Percentiles rank a stretch among this genome's conserved stretches.
Conservation (phyloP, 2,329 filamentous ascomycete species). For the Xylaria sp. region DNA sequence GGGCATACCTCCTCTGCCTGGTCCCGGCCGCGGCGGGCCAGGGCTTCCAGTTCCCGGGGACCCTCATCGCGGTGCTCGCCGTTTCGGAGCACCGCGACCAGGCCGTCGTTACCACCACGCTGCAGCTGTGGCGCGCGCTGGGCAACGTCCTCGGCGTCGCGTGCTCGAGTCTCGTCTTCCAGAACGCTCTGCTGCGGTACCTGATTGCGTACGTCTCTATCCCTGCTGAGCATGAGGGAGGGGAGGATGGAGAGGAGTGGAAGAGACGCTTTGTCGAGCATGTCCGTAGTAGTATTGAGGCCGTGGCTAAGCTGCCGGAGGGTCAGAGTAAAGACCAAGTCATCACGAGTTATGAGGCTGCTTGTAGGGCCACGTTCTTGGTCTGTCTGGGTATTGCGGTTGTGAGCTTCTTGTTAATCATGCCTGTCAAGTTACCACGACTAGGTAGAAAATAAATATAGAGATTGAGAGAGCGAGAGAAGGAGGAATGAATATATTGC, state of each 20-base stretch:
- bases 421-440: slow-evolving; percentile 65
- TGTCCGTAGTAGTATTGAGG: slow-evolving; percentile 66
- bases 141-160: slow-evolving; percentile 81
- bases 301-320: slow-evolving; percentile 58
- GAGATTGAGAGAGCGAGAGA: slow-evolving; percentile 20
- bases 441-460: slow-evolving; percentile 52
- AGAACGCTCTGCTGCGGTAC: slow-evolving; percentile 73
- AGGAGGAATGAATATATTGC: too few relatives aligned
- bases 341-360: slow-evolving; percentile 64
- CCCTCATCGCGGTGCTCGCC: slow-evolving; percentile 72
- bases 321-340: slow-evolving; percentile 62
- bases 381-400: slow-evolving; percentile 59
- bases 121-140: slow-evolving; percentile 77
- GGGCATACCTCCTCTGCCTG: slow-evolving; percentile 66
- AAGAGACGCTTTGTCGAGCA: slow-evolving; percentile 65
- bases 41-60: slow-evolving; percentile 72
- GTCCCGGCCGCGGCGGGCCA: slow-evolving; percentile 67
- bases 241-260: slow-evolving; percentile 58
- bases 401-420: slow-evolving; percentile 59
- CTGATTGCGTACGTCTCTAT: slow-evolving; percentile 65
- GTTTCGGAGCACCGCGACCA: slow-evolving; percentile 70
- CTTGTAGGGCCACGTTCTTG: slow-evolving; percentile 61
- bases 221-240: slow-evolving; percentile 4
- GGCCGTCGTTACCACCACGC: slow-evolving; percentile 75
- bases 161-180: slow-evolving; percentile 75